Base-by-base conservation (phyloP, 176 grass and related monocot species). In the Themeda triandra region DNA sequence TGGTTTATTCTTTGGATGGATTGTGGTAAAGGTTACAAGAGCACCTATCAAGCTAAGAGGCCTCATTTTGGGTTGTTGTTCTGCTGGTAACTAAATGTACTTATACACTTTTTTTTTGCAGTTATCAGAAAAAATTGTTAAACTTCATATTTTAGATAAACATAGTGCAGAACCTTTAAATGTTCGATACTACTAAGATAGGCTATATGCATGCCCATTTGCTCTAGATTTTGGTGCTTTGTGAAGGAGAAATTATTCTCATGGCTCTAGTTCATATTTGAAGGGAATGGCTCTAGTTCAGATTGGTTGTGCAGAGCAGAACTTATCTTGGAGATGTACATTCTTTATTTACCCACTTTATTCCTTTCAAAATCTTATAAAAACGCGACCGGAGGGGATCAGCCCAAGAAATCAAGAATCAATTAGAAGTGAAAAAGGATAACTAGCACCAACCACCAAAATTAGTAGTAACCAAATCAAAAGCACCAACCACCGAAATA, bases 41-140 rank as follows among this genome's bases (percentile, higher is more conserved):
- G 17, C 93, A 21, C 93, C 96, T 6, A 30, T 73, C 1, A 87
- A 83, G 62, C 51, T 98, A 70, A 90, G 75, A 71, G 96, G 93
- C 80, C 85, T 98, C 41, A 77, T 98, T 88, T 66, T 98, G 39
- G 93, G 96, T n/a, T 95, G 96, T 65, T 95, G 96, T 71, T 90
- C 96, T 49, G 80, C 96, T 78, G 96, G 96, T 95, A 92, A 85
- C 21, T 79, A 76, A 59, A 35, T 44, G 6, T 44, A 62, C 51
- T 8, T 18, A 41, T 25, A 17, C 36, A 51, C n/a, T 13, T 10
- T 75, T n/a, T 30, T 13, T 84, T 59, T 66, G 44, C 21, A 46
- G 36, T 33, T 21, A 21, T 41, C 44, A 83, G 18, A 17, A 58
- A 54, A 74, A 56, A 17, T 74, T 32, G 64, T 49, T 88, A 41